Base-by-base conservation (phyloP, 176 grass and related monocot genomes). In the Dendrocalamus sinicus region DNA sequence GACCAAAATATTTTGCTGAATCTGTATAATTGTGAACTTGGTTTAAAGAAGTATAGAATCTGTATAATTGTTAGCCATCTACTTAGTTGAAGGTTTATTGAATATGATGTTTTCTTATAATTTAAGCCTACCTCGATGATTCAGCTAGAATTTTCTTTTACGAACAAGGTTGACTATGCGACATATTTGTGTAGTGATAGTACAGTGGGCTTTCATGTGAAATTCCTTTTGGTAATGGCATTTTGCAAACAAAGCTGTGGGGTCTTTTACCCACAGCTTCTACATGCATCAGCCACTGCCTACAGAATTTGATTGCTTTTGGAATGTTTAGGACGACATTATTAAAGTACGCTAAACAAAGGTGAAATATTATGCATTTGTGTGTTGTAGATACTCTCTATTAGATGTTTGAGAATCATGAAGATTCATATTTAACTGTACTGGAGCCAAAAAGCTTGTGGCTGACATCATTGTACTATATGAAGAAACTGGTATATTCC, bases 91-190 rank as follows among this genome's bases (percentile, higher is more conserved):
- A 81, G 9, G 61, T 74, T 84, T 60, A 8, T 40, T 26, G 37
- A 20, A 52, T 79, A 79, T 23, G 19, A 11, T 72, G n/a, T 9
- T 78, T 50, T 83, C 3, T 51, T 73, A 72, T 86, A 59, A 73
- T 72, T 81, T 82, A 83, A 86, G 6, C 53, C 4, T 90, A 58
- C 66, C 37, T 66, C 10, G 7, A 86, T 57, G 13, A 39, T 70
- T 8, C 83, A 40, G 65, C 19, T 77, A 39, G 12, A 78, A 32
- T 40, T 26, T 84, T 23, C 46, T 40, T 89, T 67, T 17, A 3
- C 2, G 10, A 16, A 44, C 58, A 57, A 41, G 54, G 12, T 81
- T 4, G 46, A 70, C 47, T 67, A 65, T 26, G 5, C 40, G n/a
- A 77, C 20, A 48, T 80, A 26, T 37, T 40, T 9, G 23, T 9